These are phyloP conservation scores for Brassica balearica DNA, from an alignment of 441 rosid genomes.

Conservation along the genomic window DNA sequence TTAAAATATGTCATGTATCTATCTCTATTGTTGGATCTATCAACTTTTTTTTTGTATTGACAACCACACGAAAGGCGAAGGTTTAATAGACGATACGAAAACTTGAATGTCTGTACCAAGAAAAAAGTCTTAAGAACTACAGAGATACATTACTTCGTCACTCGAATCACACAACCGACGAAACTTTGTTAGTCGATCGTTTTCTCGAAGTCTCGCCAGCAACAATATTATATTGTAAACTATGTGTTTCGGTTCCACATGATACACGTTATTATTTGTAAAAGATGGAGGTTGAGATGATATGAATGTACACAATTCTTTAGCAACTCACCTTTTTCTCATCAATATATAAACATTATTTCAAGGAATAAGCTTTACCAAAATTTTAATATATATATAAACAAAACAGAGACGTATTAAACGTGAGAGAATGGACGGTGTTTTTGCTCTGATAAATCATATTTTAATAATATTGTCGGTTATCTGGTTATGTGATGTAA, in stretches of 20 bases:
- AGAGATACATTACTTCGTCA: constrained; percentile 1
- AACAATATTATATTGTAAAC: neutral
- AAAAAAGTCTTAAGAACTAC: neutral
- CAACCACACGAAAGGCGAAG: neutral
- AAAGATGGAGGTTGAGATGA: constrained; percentile 22
- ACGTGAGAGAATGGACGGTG: neutral
- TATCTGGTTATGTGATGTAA: constrained; percentile 17
- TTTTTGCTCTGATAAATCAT: neutral
- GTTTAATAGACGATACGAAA: neutral
- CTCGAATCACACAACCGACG: constrained; percentile 18
- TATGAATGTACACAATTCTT: neutral
- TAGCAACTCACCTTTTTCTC: constrained; percentile 6
- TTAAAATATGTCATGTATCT: neutral
- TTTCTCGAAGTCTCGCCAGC: constrained; percentile 17
- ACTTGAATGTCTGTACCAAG: neutral
- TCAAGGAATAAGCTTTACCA: neutral
- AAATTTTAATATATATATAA: neutral
- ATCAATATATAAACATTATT: constrained; percentile 6
- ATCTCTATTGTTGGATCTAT: neutral
- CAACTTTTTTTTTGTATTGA: neutral
- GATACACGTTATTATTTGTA: constrained; percentile 31
- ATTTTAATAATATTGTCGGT: neutral
- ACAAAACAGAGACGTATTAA: neutral
- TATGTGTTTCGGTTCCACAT: constrained; percentile 25
- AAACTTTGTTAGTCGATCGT: constrained; percentile 21